A percentile compares a stretch with the other conserved stretches of the same genome.
phyloP scores from a whole-genome alignment of 495 filamentous ascomycete species.

The Apodospora peruviana region DNA sequence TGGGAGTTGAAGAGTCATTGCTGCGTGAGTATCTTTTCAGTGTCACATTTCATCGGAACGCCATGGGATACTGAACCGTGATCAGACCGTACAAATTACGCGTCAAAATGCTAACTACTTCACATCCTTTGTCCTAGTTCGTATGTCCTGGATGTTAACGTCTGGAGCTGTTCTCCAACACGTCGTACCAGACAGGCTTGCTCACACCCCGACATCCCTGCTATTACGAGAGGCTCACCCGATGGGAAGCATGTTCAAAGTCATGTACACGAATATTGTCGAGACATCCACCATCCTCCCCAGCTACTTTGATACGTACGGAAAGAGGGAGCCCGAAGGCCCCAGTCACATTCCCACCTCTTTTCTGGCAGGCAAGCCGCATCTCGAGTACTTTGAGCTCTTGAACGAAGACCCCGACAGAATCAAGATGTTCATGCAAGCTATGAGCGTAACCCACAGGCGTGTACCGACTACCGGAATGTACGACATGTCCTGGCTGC shows the following conservation, averaged over 20 bases:
- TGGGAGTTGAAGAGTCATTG: slow-evolving; percentile 21
- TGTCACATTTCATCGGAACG: not conserved
- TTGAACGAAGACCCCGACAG: slow-evolving; percentile 15
- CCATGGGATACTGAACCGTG: too few species aligned
- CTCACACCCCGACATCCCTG: slow-evolving; percentile 26
- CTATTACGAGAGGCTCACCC: slow-evolving; percentile 14
- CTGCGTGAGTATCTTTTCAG: slow-evolving; percentile 13
- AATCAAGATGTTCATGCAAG: slow-evolving; percentile 20
- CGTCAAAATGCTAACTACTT: not conserved
- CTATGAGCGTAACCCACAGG: slow-evolving; percentile 17
- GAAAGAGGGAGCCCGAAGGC: slow-evolving; percentile 21
- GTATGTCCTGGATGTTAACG: slow-evolving; percentile 26
- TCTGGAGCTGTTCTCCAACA: slow-evolving; percentile 21
- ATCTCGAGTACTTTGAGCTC: slow-evolving; percentile 21
- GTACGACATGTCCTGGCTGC: slow-evolving; percentile 24
- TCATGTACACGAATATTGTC: slow-evolving; percentile 42
- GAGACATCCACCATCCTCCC: slow-evolving; percentile 19
- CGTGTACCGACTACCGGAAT: slow-evolving; percentile 25
- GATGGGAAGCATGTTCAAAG: slow-evolving; percentile 44
- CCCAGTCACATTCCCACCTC: slow-evolving; percentile 21
- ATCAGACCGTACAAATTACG: too few species aligned
- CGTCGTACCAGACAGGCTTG: slow-evolving; percentile 9
- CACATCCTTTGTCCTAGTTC: slow-evolving; percentile 11
- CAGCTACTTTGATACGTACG: slow-evolving; percentile 28
- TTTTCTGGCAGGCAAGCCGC: slow-evolving; percentile 17